These are phyloP conservation scores for Beauveria sp. DNA, from an alignment of 2,329 filamentous ascomycete genomes.

Conservation along the genomic window DNA sequence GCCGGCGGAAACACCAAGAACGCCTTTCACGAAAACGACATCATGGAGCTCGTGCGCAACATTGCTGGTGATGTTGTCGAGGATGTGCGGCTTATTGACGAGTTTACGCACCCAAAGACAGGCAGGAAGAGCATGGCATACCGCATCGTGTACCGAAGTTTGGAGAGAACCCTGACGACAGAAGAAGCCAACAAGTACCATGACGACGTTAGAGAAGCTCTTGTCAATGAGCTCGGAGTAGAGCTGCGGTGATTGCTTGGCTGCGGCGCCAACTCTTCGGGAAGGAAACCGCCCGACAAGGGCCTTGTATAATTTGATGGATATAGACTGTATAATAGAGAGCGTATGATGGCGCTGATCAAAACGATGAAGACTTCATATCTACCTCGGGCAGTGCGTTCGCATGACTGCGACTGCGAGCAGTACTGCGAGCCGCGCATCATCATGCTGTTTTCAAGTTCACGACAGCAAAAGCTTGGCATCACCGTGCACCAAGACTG, in stretches of 20 bases:
- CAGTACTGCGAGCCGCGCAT: no score
- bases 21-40: constrained; percentile 83
- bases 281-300: neutral
- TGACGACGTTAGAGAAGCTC: constrained; percentile 51
- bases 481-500: neutral
- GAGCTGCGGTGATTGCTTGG: constrained; percentile 38
- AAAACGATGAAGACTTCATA: neutral
- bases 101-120: constrained; percentile 83
- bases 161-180: constrained; percentile 85
- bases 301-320: neutral
- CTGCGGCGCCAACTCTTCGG: neutral
- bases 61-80: constrained; percentile 79
- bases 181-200: constrained; percentile 73
- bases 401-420: no score
- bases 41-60: constrained; percentile 90
- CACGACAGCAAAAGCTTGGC: no score
- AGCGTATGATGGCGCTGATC: no score
- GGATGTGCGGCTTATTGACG: constrained; percentile 76
- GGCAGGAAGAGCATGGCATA: constrained; percentile 82
- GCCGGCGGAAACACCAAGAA: constrained; percentile 40
- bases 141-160: constrained; percentile 84
- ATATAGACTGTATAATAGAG: neutral
- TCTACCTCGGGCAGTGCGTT: neutral
- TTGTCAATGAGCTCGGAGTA: constrained; percentile 68
- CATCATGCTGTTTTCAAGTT: no score